These are phyloP conservation scores for Xylaria nigripes DNA, from an alignment of 495 filamentous ascomycete genomes.

Conservation along the genomic window DNA sequence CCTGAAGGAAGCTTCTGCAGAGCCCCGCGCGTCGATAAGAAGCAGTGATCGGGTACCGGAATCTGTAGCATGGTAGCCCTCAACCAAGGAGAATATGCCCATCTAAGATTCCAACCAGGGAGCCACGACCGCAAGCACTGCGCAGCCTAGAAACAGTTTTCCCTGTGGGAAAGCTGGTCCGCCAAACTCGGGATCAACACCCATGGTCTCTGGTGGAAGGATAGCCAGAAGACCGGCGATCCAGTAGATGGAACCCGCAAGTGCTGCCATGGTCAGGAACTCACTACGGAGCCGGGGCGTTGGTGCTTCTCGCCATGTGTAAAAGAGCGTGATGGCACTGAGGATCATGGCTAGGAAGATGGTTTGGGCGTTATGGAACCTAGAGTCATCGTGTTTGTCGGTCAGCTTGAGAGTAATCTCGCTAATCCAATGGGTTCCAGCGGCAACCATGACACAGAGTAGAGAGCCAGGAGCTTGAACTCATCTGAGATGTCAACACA, in stretches of 20 bases:
- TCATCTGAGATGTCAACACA: background rate
- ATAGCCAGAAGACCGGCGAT: conserved; percentile 39
- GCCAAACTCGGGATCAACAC: conserved; percentile 48
- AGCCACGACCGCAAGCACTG: background rate
- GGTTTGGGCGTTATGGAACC: conserved; percentile 51
- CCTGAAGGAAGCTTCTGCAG: too few species aligned
- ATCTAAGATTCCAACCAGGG: background rate
- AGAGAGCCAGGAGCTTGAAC: background rate
- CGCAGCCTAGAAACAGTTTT: conserved; percentile 22
- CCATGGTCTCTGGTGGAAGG: conserved; percentile 42
- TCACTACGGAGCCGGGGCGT: conserved; percentile 23
- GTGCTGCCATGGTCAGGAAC: conserved; percentile 29
- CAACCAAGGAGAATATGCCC: too few species aligned
- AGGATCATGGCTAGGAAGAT: conserved; percentile 42
- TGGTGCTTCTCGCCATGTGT: conserved; percentile 31
- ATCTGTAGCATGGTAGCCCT: background rate
- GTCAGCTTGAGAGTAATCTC: background rate
- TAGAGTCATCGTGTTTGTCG: conserved; percentile 6
- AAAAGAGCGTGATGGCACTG: conserved; percentile 41
- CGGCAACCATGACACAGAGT: background rate
- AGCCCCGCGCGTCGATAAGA: too few species aligned
- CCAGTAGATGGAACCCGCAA: conserved; percentile 46
- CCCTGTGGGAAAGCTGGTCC: conserved; percentile 42
- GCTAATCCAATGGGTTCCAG: background rate
- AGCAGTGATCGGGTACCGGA: too few species aligned